Evolutionary conservation across 306 rosid species (phyloP), one percentile per base, ranked within the genome.

Genomic region (Corylus heterophylla): DNA sequence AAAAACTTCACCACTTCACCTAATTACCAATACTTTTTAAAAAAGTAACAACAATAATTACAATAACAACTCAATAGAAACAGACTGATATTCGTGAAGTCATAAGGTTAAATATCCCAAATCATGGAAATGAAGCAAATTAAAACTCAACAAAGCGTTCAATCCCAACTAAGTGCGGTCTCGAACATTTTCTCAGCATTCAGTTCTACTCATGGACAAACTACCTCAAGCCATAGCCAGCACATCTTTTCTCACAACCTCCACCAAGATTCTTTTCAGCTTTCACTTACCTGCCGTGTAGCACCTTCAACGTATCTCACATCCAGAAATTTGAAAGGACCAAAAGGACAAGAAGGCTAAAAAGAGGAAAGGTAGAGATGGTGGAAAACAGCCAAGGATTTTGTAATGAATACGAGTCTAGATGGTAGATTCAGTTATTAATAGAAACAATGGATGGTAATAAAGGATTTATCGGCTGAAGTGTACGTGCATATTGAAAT

Each of bases 261-360:
- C 51, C 72, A 42, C 72, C 4, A 2, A 67, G 72, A 67, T 39
- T 42, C 14, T 39, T 42, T 18, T 44, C 72, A 39, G 31, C 51
- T 67, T 27, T 67, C 51, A n/a, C 50, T 31, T 17, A 39, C 72
- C 72, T 42, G 14, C 72, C 51, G 8, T 14, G 50, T 39, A 44
- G 72, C 49, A 39, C 72, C 45, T 67, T 67, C 50, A 67, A 67
- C 48, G 18, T 8, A 39, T 39, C 9, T 8, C 49, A 12, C 70
- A 35, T 64, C 70, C 25, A 64, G 70, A 64, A 64, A 35, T 4
- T 39, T 35, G 70, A 4, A 67, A 67, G 49, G 44, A 51, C 7
- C 27, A 67, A 18, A 42, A 67, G 72, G 72, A 39, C 72, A 67
- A 39, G 47, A 39, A 67, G 29, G 50, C 50, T 67, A 44, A 67